Base-by-base conservation (phyloP, 1,284 basidiomycete species). In the Ustilago bromivora region DNA sequence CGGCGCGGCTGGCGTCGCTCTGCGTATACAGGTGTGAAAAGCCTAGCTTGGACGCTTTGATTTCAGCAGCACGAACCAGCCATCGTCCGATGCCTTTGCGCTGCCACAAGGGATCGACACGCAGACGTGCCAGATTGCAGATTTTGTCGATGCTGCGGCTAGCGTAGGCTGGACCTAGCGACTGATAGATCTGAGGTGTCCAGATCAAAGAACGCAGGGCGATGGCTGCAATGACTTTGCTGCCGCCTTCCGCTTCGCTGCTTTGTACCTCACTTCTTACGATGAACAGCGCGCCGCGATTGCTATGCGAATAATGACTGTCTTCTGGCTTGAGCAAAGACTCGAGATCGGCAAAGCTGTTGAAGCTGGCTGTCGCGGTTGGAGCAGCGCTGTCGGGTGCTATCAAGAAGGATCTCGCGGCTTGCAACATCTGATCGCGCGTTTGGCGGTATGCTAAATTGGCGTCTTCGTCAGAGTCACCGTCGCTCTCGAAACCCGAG, bases 101-200 rank as follows among this genome's bases (percentile, higher is more conserved):
- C 31, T 62, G 71, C 67, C 76, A 74, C 4, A 47, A 12, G 12
- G 66, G 59, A 52, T 71, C 68, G 19, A 78, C 68, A 17, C 61
- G 68, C 23, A 78, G 38, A 36, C 58, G 67, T 23, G 61, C 43
- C 6, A 78, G 60, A 49, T 72, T 68, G 64, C 67, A 67, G 51
- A 78, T 70, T 54, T 57, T 65, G 56, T 78, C 76, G 49, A 78
- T 78, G 53, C 76, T 78, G 47, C 71, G 71, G 46, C 56, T 74
- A 9, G 76, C 67, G 47, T 78, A 78, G 65, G 68, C 67, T 4
- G 54, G 57, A 23, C 76, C 76, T 8, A 78, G 40, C 3, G 76
- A 57, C 47, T 78, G 76, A 49, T 74, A 78, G 64, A 78, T 65
- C 43, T 73, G 61, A 7, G 76, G 76, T 31, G 71, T 74, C 76